Base-by-base conservation (phyloP, 306 rosid genomes). In the Cucurbita argyrosperma region DNA sequence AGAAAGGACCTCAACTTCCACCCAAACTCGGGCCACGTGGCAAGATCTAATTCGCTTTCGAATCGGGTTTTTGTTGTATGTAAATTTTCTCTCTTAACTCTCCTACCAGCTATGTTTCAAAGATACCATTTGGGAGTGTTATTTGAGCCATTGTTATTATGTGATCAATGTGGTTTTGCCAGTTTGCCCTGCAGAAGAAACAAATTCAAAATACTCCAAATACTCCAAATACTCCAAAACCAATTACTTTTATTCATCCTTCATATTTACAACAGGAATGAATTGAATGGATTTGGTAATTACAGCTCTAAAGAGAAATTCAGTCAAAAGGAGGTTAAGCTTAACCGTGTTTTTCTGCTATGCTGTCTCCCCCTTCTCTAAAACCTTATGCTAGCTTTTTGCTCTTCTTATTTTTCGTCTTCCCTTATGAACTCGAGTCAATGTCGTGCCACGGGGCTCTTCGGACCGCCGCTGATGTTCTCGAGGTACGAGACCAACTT, bases 1-100 rank as follows among this genome's bases (percentile, higher is more conserved):
- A 88, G 91, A 94, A 88, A 84, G 99, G 97, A 42, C 99, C 99
- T 69, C 97, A 91, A 84, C 99, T 88, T 40, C 99, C 99, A 61
- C 97, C 99, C 14, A 74, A 85, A 86, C 86, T 64, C 1, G 99
- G 99, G 16, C 99, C 99, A 0, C 97, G 99, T 74, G 99, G 85
- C 90, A 94, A 89, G 88, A 79, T 94, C 89, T 94, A 84, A 90
- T 77, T 67, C 59, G 39, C 57, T 50, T 19, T 77, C 15, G n/a
- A 43, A 23, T 52, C 40, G 43, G 43, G 18, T 50, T 57, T 72
- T 65, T 46, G 35, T 46, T 74, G 60, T 53, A 55, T 74, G 76
- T 64, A 78, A 80, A 77, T 81, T 74, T 39, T 79, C 74, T 75
- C 76, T 74, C 23, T 74, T 79, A 79, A 59, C 60, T 75, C 78